Evolutionary conservation across 306 rosid genomes (phyloP).

Genomic region (Crotalaria pallida): DNA sequence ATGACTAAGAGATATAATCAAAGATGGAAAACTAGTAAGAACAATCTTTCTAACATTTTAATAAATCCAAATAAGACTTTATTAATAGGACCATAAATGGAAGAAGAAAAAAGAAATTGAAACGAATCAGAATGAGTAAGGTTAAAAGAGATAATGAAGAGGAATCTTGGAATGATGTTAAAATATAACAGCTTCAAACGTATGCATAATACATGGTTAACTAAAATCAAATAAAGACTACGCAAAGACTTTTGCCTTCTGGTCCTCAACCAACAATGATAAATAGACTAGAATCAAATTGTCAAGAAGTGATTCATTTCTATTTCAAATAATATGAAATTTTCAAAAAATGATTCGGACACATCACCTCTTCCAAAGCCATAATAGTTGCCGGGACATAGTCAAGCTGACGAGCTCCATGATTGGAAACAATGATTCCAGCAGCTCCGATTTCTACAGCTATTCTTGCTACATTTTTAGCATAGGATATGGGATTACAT

Average conservation of each 20-base stretch:
- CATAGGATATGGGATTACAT: background rate
- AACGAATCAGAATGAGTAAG: background rate
- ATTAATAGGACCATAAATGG: background rate
- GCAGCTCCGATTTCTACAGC: slow-evolving; percentile 75
- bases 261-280: background rate
- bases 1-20: background rate
- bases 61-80: background rate
- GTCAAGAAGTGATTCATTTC: background rate
- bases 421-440: slow-evolving; percentile 90
- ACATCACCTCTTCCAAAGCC: slow-evolving; percentile 82
- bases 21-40: background rate
- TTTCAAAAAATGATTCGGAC: background rate
- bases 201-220: background rate
- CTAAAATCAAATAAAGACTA: background rate
- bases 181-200: background rate
- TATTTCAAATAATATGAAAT: background rate
- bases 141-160: background rate
- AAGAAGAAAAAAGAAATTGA: background rate
- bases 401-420: slow-evolving; percentile 98
- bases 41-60: background rate
- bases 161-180: background rate
- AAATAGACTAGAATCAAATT: too few species aligned
- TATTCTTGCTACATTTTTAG: slow-evolving; percentile 55
- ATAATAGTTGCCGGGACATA: slow-evolving; percentile 86
- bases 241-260: background rate